Conservation (phyloP, 2,329 filamentous ascomycete genomes). For the Pestalotiopsis sp. region DNA sequence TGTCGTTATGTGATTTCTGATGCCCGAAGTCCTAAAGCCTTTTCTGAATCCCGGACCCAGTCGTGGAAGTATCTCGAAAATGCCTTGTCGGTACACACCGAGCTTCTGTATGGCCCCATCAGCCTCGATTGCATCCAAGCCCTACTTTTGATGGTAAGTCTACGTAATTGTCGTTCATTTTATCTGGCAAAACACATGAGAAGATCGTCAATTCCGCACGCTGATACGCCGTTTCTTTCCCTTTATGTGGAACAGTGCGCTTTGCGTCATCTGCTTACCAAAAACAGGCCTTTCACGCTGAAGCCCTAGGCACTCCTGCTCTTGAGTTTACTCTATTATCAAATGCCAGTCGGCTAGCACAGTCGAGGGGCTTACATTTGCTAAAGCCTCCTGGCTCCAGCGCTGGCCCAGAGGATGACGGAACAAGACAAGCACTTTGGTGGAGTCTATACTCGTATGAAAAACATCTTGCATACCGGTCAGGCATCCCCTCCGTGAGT, state of each 20-base stretch:
- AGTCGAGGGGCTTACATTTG: neutral
- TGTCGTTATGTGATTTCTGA: neutral
- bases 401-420: neutral
- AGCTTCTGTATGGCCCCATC: neutral
- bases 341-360: neutral
- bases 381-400: neutral
- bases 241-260: neutral
- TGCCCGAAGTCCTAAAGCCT: neutral
- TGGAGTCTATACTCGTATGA: neutral
- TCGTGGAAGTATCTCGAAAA: neutral
- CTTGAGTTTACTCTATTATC: neutral
- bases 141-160: neutral
- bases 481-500: neutral
- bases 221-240: neutral
- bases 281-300: neutral
- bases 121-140: neutral
- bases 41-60: neutral
- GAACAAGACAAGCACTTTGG: neutral
- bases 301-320: neutral
- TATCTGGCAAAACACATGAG: neutral
- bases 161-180: neutral
- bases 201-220: too few relatives aligned
- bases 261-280: neutral
- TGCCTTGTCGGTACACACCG: neutral
- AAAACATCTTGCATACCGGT: neutral